phyloP scores from a whole-genome alignment of 2,329 filamentous ascomycete species.

The Parascedosporium putredinis region DNA sequence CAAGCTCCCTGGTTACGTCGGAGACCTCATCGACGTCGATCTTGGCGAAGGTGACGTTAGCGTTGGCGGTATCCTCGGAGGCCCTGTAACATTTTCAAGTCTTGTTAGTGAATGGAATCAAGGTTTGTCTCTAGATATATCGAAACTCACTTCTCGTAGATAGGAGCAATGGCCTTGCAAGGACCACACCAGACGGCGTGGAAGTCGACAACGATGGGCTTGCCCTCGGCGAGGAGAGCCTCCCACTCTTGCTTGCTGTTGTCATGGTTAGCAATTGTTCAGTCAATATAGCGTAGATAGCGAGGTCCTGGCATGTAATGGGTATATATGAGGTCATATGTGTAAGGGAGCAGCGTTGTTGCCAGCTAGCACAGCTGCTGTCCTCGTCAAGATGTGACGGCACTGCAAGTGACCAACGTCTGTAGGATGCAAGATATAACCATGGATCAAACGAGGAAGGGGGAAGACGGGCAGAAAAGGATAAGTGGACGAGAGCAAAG shows the following conservation, averaged over 20 bases:
- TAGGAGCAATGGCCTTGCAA: constrained; percentile 81
- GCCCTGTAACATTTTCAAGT: not conserved
- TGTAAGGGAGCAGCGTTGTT: no score
- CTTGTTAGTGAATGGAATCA: not conserved
- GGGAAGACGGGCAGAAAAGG: no score
- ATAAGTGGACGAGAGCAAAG: no score
- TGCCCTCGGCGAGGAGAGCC: constrained; percentile 24
- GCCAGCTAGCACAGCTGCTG: no score
- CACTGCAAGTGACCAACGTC: no score
- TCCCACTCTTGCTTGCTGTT: constrained; percentile 7
- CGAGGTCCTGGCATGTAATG: no score
- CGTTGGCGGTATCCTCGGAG: not conserved
- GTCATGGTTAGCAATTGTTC: constrained; percentile 2
- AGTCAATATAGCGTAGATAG: no score
- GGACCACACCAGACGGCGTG: constrained; percentile 90
- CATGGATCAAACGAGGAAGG: no score
- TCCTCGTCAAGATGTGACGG: no score
- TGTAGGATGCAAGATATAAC: no score
- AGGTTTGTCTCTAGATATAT: not conserved
- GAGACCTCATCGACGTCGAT: constrained; percentile 47
- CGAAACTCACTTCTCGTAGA: constrained; percentile 34
- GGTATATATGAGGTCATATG: no score
- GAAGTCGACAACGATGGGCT: constrained; percentile 71
- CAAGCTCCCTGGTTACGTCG: constrained; percentile 37
- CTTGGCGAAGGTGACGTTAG: constrained; percentile 34